Base-by-base conservation (phyloP, 2,329 filamentous ascomycete genomes). In the Lachnum nothofagi region DNA sequence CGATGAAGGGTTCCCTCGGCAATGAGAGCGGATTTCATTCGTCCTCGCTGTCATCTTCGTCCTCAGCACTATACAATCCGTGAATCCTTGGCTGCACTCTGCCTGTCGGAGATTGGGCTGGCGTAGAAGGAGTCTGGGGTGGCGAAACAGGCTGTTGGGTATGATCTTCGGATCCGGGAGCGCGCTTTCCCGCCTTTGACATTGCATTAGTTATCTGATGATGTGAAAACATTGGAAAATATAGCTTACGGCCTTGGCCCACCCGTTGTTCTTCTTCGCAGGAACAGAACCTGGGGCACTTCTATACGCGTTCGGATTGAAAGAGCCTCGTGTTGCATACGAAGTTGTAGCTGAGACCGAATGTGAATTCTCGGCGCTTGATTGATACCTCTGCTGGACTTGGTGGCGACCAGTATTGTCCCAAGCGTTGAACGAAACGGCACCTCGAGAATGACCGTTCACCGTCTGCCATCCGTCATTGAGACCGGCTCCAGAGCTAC, bases 321-420 rank as follows among this genome's bases (percentile, higher is more conserved):
- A 29, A 29, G 25, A n/a, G n/a, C n/a, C 25, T n/a, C 27, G 19
- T n/a, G 17, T 38, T 7, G 19, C 17, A 5, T 24, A 29, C 14
- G 44, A 10, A 16, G 34, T 25, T 10, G 34, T 19, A 40, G 16
- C 20, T 12, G 40, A 34, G 34, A 38, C 29, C 4, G 34, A 22
- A 14, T 25, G 8, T n/a, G 46, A 7, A 27, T 27, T 12, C n/a
- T 20, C 34, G 24, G 14, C 39, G 9, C 24, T 38, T 14, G 46
- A 52, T 1, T 44, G 38, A 27, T 10, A 4, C 12, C 33, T 16
- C 3, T 49, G 44, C n/a, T 46, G 46, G 14, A 24, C 2, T 16
- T 58, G 53, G 5, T 31, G 34, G 16, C 45, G 35, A 20, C 58
- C 58, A 23, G 19, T 31, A 14, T 50, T 42, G 38, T 58, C 56